Base-by-base conservation (phyloP, 2,329 filamentous ascomycete genomes). In the Hypomyces perniciosus region DNA sequence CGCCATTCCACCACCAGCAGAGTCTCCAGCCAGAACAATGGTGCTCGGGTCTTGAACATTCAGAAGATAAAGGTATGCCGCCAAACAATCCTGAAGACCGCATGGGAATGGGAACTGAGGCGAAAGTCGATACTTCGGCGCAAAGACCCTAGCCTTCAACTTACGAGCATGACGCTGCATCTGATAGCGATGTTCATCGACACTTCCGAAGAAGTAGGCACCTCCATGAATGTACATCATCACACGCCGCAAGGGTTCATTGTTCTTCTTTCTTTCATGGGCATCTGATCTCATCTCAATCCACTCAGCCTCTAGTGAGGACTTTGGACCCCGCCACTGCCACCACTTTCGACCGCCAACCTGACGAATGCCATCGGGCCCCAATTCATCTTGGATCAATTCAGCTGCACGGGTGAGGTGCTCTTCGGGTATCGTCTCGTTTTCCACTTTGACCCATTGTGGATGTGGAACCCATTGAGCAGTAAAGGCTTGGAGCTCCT, bases 151-250 rank as follows among this genome's bases (percentile, higher is more conserved):
- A 13, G 90, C 92, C 68, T 93, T 90, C 54, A 99, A 77, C 71
- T 97, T 97, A 48, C 93, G 80, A 29, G 93, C 93, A 76, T 97
- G 91, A 44, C 92, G 80, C 69, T 99, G 93, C 77, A 99, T 84
- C 75, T 97, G 92, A 70, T 97, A 97, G n/a, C 93, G 84, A 72
- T 97, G 93, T 68, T 95, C 91, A 64, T 96, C 91, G 35, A 96
- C 85, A 60, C 90, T 95, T 10, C 93, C 92, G 65, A 99, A 97
- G 70, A 85, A 99, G 70, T 96, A 97, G 20, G 88, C 92, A 6
- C 92, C 92, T 10, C 93, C 93, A 63, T 97, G 93, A 26, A 97
- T 77, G 68, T 97, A 97, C 27, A 99, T 74, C 81, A 97, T 96
- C 52, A 95, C 83, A 47, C 90, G 83, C 58, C 83, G 84, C 13